phyloP scores from a whole-genome alignment of 768 basidiomycete species.

The Cantharellus anzutake region DNA sequence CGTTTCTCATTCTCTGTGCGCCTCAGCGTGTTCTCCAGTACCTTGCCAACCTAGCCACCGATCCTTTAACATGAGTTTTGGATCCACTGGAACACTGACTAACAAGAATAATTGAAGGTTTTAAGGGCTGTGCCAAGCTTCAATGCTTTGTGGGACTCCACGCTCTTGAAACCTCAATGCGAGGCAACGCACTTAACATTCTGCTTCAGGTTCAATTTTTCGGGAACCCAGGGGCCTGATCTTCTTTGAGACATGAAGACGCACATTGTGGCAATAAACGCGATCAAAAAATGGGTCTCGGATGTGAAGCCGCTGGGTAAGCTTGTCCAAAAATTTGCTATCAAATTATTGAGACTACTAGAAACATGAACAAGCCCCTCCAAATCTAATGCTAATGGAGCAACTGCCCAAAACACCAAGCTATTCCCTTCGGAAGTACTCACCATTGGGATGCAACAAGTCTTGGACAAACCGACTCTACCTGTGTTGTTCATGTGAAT shows the following conservation, averaged over 20 bases:
- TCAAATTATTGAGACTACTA: constrained; percentile 69
- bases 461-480: constrained; percentile 78
- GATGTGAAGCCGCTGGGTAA: constrained; percentile 63
- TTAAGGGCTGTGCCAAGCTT: too few species aligned
- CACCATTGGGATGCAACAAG: constrained; percentile 92
- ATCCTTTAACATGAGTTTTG: too few species aligned
- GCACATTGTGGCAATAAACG: constrained; percentile 85
- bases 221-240: too few species aligned
- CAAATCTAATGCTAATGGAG: background rate
- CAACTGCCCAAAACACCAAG: constrained; percentile 58
- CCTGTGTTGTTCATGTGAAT: constrained; percentile 91
- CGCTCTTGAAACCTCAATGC: too few species aligned
- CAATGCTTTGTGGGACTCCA: too few species aligned
- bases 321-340: constrained; percentile 66
- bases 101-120: too few species aligned
- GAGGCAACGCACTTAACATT: too few species aligned
- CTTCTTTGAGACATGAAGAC: constrained; percentile 83
- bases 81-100: too few species aligned
- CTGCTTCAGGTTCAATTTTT: too few species aligned
- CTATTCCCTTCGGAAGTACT: constrained; percentile 92
- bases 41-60: too few species aligned
- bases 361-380: constrained; percentile 21
- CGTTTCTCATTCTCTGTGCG: too few species aligned
- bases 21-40: too few species aligned
- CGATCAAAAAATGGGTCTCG: constrained; percentile 88